Evolutionary conservation across 2,329 filamentous ascomycete genomes (phyloP), one percentile per base, ranked within the genome.

Genomic region (Trichoderma koningii): DNA sequence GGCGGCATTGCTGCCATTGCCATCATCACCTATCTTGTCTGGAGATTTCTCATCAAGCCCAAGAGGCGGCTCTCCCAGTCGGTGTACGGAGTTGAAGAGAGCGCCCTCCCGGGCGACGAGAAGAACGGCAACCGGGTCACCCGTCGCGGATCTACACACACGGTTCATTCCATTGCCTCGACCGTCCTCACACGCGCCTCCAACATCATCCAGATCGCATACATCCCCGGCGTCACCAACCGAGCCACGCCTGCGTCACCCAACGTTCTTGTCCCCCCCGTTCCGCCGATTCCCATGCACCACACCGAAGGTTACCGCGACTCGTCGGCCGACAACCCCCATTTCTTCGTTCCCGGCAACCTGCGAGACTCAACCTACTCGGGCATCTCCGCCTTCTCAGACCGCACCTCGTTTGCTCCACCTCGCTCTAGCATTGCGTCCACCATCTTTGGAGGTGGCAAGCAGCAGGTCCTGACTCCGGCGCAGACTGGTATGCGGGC

Each of bases 201-300:
- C 73, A 99, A 99, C 81, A 94, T 99, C 75, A 99, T 99, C 72
- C 95, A 98, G 79, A 99, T 99, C 78, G 95, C 95, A 64, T 99
- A 98, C 77, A 98, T 99, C 70, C 95, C 95, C 15, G 95, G 95
- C 66, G 93, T 98, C 72, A 97, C 92, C 67, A 97, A 97, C 79
- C 87, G 94, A 70, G 93, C 93, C 14, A 88, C 89, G 7, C 90
- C 91, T 5, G 89, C 90, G n/a, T 94, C 92, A 0, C 91, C 92
- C 3, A 88, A 87, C 45, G 81, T 92, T 21, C 85, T 94, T 57
- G 90, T 96, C 5, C 93, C 93, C n/a, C 94, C 94, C 0, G 93
- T 99, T 5, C 95, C 95, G 48, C 93, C 94, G 17, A 92, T 98
- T 67, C 94, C 95, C 53, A 87, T 85, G 71, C 82, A 85, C 45